These are phyloP conservation scores for Chlorophyllum brunneum DNA, from an alignment of 768 basidiomycete genomes.

Conservation along the genomic window DNA sequence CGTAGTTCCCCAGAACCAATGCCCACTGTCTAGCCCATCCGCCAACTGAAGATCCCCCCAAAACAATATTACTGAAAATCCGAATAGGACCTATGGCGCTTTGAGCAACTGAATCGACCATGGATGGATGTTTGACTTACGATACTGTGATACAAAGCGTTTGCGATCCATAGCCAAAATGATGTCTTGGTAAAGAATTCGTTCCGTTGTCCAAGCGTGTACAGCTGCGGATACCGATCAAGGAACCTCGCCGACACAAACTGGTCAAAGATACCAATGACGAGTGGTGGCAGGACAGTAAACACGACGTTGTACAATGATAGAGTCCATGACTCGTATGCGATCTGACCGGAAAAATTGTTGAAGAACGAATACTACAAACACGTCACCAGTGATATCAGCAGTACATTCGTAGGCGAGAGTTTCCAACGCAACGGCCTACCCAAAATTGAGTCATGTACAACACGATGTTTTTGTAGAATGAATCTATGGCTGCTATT, in stretches of 20 bases:
- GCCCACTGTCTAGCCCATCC: slow-evolving; percentile 81
- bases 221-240: slow-evolving; percentile 95
- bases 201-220: slow-evolving; percentile 91
- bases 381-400: background rate
- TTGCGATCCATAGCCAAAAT: slow-evolving; percentile 90
- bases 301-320: slow-evolving; percentile 96
- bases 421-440: slow-evolving; percentile 15
- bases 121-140: slow-evolving; percentile 40
- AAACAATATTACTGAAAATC: slow-evolving; percentile 85
- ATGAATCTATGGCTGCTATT: slow-evolving; percentile 61
- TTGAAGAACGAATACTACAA: slow-evolving; percentile 98
- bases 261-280: slow-evolving; percentile 97
- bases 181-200: slow-evolving; percentile 87
- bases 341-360: slow-evolving; percentile 98
- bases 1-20: slow-evolving; percentile 99
- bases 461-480: slow-evolving; percentile 98
- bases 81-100: slow-evolving; percentile 66
- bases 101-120: background rate
- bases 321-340: slow-evolving; percentile 98
- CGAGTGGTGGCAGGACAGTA: slow-evolving; percentile 92
- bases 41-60: slow-evolving; percentile 88
- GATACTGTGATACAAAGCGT: slow-evolving; percentile 87
- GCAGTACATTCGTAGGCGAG: background rate
- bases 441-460: slow-evolving; percentile 99
- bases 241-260: slow-evolving; percentile 96